A percentile compares a stretch with the other conserved stretches of the same genome.
Evolutionary conservation across 1,284 basidiomycete species (phyloP).

Genomic region (Rhodotorula sp.): DNA sequence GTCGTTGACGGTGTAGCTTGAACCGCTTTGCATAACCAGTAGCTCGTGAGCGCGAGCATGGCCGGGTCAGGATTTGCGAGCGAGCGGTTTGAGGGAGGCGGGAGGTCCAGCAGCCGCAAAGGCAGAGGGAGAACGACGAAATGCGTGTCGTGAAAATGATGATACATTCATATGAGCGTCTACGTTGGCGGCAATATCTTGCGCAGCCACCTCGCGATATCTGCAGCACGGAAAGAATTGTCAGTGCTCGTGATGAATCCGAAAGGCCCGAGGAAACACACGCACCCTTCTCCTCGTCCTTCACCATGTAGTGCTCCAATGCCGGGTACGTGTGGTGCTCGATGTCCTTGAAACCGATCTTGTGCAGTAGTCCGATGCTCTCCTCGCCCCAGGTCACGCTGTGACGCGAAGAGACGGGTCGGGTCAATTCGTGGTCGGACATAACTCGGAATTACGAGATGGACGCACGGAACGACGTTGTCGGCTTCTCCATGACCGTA

Average conservation of each 20-base stretch:
- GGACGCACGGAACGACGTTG: background rate
- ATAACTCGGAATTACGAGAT: background rate
- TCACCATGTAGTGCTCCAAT: background rate
- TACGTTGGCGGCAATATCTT: background rate
- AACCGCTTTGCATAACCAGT: too few species aligned
- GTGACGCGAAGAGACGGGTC: background rate
- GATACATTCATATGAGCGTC: background rate
- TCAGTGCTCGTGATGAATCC: background rate
- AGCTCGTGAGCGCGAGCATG: too few species aligned
- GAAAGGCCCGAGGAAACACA: background rate
- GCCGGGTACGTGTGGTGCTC: background rate
- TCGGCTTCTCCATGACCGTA: background rate
- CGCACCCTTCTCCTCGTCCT: background rate
- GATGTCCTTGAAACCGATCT: background rate
- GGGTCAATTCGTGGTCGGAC: background rate
- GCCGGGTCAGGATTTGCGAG: too few species aligned
- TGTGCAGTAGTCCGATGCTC: background rate
- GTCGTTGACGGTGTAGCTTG: too few species aligned
- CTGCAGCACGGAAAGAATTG: background rate
- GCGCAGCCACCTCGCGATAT: background rate
- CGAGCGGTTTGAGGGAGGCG: too few species aligned
- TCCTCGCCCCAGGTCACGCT: background rate
- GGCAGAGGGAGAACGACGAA: too few species aligned
- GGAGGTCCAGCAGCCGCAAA: too few species aligned
- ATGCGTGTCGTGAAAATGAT: background rate